phyloP scores from a whole-genome alignment of 75 land plant genomes.

The Isoetes taiwanensis region DNA sequence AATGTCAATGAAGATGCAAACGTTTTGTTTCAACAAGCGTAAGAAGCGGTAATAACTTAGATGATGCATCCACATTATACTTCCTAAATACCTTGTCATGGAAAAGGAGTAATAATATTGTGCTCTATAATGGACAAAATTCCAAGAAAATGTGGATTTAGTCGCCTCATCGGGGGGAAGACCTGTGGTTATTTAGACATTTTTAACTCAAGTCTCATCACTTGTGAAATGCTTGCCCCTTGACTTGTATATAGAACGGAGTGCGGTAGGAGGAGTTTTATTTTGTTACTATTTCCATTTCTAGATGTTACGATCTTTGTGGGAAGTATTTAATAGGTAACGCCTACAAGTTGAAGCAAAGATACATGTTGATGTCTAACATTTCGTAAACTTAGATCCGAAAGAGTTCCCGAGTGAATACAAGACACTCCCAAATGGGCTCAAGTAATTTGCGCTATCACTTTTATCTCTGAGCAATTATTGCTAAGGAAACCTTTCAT shows the following conservation, averaged over 20 bases:
- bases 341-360: neutral
- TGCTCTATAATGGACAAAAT: neutral
- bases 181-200: neutral
- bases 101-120: neutral
- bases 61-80: too few species aligned
- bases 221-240: neutral
- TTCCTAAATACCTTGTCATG: neutral
- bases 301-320: neutral
- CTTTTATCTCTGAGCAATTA: neutral
- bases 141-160: neutral
- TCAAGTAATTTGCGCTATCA: constrained; percentile 36
- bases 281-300: neutral
- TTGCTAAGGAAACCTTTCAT: neutral
- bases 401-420: constrained; percentile 48
- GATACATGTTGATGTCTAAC: neutral
- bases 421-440: constrained; percentile 53
- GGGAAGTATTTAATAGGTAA: neutral
- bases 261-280: too few species aligned
- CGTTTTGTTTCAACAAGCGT: constrained; percentile 41
- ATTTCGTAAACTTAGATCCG: constrained; percentile 23
- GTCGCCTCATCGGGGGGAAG: neutral
- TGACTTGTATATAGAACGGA: neutral
- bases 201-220: neutral
- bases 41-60: constrained; percentile 35
- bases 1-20: constrained; percentile 22